phyloP scores from a whole-genome alignment of 2,329 filamentous ascomycete genomes.

The Trichoderma lentiforme region DNA sequence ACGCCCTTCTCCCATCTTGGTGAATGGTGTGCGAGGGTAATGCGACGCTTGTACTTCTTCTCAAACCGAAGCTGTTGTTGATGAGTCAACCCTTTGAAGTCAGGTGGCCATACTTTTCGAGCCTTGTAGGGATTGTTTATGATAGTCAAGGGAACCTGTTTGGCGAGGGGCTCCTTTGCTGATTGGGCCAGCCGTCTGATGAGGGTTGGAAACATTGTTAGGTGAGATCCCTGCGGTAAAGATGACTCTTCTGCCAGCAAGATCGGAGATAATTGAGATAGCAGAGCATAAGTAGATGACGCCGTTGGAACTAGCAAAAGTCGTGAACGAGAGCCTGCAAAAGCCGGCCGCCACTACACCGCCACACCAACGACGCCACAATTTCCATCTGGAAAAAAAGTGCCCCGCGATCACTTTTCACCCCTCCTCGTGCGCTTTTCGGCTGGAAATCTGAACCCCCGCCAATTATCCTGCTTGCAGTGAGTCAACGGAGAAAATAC shows the following conservation, averaged over 20 bases:
- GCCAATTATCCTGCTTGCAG: slow-evolving; percentile 21
- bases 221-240: slow-evolving; percentile 6
- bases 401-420: slow-evolving; percentile 38
- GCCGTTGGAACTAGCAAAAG: slow-evolving; percentile 16
- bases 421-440: slow-evolving; percentile 29
- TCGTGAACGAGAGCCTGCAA: slow-evolving; percentile 13
- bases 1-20: slow-evolving; percentile 64
- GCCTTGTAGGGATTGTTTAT: slow-evolving; percentile 59
- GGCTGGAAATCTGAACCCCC: slow-evolving; percentile 11
- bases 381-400: slow-evolving; percentile 9
- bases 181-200: slow-evolving; percentile 34
- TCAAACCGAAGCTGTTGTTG: slow-evolving; percentile 77
- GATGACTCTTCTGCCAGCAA: neutral
- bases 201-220: slow-evolving; percentile 36
- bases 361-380: slow-evolving; percentile 27
- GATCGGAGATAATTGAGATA: neutral
- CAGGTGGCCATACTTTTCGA: slow-evolving; percentile 74
- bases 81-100: slow-evolving; percentile 65
- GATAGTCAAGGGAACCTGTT: slow-evolving; percentile 32
- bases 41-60: slow-evolving; percentile 70
- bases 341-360: slow-evolving; percentile 27
- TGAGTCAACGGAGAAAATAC: slow-evolving; percentile 30
- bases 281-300: neutral
- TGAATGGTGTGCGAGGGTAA: slow-evolving; percentile 58
- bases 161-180: slow-evolving; percentile 29